Percentiles rank a stretch among this genome's conserved stretches.
phyloP scores from a whole-genome alignment of 768 basidiomycete genomes.

The Rhodotorula diobovata region DNA sequence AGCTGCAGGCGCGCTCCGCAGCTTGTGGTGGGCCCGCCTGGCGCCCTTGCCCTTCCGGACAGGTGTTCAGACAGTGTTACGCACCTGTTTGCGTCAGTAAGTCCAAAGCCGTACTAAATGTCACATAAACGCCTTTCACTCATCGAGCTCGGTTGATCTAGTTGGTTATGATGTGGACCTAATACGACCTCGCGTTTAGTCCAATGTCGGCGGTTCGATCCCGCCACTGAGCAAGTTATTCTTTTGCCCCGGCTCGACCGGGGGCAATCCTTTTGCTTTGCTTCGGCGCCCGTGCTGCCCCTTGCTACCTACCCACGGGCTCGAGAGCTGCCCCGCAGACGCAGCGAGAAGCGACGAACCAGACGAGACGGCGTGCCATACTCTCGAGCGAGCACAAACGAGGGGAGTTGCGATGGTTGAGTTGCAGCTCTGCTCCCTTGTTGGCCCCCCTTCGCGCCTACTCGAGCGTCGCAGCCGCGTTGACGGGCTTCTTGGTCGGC shows the following conservation, averaged over 20 bases:
- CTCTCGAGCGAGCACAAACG: not conserved
- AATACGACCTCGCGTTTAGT: not conserved
- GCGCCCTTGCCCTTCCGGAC: too few species aligned
- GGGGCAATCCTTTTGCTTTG: too few species aligned
- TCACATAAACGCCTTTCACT: slow-evolving; percentile 5
- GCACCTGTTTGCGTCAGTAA: too few species aligned
- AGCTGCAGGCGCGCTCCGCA: too few species aligned
- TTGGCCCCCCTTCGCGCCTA: not conserved
- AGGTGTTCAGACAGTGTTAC: too few species aligned
- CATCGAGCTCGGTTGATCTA: slow-evolving; percentile 10
- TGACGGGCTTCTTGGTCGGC: slow-evolving; percentile 8
- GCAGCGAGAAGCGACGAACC: too few species aligned
- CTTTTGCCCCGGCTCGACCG: not conserved
- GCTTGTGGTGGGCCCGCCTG: too few species aligned
- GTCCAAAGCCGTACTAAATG: slow-evolving; percentile 11
- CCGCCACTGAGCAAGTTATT: slow-evolving; percentile 3
- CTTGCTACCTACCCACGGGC: too few species aligned
- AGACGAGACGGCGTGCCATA: too few species aligned
- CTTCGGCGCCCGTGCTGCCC: too few species aligned
- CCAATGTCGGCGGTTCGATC: slow-evolving; percentile 10
- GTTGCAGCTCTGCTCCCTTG: not conserved
- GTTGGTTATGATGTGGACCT: slow-evolving; percentile 10
- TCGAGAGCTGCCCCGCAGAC: too few species aligned
- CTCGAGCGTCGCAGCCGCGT: slow-evolving; percentile 6
- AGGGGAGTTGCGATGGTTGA: not conserved